Evolutionary conservation across 2,329 filamentous ascomycete species (phyloP).

Genomic region (Aspergillus terreus): DNA sequence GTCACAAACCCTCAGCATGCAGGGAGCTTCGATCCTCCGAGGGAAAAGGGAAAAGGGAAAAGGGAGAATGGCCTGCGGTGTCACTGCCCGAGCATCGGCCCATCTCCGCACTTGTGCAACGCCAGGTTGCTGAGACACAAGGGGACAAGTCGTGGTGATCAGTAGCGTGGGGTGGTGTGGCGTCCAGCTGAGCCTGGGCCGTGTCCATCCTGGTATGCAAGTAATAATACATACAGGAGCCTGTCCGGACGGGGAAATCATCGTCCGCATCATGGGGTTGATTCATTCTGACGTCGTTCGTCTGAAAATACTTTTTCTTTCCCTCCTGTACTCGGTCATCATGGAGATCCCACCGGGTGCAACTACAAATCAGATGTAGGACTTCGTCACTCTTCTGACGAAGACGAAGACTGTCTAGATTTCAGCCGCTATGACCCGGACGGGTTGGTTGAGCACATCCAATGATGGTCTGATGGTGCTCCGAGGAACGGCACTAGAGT

Average conservation of each 20-base stretch:
- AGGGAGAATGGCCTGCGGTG: conserved; percentile 10
- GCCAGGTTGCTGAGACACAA: conserved; percentile 7
- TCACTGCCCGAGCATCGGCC: conserved; percentile 13
- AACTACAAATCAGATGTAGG: no score
- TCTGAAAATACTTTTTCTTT: no score
- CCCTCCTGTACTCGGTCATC: no score
- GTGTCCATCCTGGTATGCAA: conserved; percentile 19
- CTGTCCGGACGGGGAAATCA: conserved; percentile 7
- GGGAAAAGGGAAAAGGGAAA: conserved; percentile 9
- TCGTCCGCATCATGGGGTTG: neutral
- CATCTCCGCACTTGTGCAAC: conserved; percentile 9
- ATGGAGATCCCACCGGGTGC: no score
- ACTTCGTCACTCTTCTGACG: neutral
- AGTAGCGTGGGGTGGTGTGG: conserved; percentile 19
- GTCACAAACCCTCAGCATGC: conserved; percentile 9
- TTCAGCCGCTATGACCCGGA: neutral
- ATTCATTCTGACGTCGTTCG: no score
- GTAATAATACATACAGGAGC: conserved; percentile 17
- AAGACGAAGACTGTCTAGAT: neutral
- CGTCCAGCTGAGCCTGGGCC: conserved; percentile 21
- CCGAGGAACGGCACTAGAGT: neutral
- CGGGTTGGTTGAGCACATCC: neutral
- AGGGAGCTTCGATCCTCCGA: conserved; percentile 10
- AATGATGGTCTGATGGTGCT: neutral
- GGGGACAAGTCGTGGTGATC: neutral